Base-by-base conservation (phyloP, 257 asterid genomes). In the Lantana camara region DNA sequence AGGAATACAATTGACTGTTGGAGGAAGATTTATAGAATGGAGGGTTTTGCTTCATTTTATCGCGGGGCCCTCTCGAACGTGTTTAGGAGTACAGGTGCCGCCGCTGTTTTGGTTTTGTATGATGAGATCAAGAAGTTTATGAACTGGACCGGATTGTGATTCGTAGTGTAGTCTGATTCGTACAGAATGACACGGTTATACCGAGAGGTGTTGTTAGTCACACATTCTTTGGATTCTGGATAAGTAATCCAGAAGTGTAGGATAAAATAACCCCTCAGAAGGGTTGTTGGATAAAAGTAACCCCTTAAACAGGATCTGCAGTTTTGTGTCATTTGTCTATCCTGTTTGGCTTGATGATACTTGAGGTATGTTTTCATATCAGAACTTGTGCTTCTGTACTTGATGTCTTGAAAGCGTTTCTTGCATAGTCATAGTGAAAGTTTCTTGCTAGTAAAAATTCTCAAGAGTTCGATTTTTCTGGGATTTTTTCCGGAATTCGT, bases 1-100 rank as follows among this genome's bases (percentile, higher is more conserved):
- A 6, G n/a, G 57, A 80, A 73, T 60, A 87, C 97, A 4, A 41
- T 81, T 46, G 92, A 90, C 56, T 93, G 97, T 58, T 93, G 99
- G 99, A 72, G 78, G 66, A 89, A 71, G 83, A 87, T 93, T 29
- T 82, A 87, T 50, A 77, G 5, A 79, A 72, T 22, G 1, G 99
- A 90, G 77, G 99, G 99, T 5, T 23, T 83, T 14, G 71, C 72
- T 1, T 89, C 99, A 15, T 93, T 90, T 69, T 93, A 93, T 69
- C 96, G 99, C 0, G 99, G 99, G 70, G 96, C 97, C 17, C 46
- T 93, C 72, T 93, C 99, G 4, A 93, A 90, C 74, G 70, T 93
- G 9, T 90, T 93, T 76, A 85, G 99, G 82, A 93, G 99, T 55
- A 82, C 95, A 1, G 99, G 99, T 11, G 95, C 99, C 0, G 97